These are phyloP conservation scores for Zancudomyces culisetae DNA, from an alignment of 371 early-diverging fungal genomes.

Conservation along the genomic window DNA sequence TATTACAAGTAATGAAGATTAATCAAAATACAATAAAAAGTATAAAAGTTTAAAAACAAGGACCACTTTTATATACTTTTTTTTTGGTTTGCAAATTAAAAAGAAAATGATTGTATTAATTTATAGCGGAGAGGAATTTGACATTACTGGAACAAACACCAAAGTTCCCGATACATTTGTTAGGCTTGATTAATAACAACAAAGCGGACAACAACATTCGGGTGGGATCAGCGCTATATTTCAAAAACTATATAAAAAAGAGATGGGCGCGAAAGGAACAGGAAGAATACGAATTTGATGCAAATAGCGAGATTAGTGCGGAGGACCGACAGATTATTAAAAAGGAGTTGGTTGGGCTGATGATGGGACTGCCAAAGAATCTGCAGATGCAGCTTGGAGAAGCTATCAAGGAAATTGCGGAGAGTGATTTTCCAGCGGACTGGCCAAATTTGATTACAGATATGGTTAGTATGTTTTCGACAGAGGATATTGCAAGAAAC, in stretches of 20 bases:
- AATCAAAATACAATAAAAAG: neutral
- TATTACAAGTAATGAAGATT: too few relatives aligned
- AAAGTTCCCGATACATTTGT: constrained; percentile 50
- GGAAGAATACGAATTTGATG: too few relatives aligned
- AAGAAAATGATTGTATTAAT: neutral
- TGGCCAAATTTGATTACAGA: constrained; percentile 75
- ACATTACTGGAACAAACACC: constrained; percentile 37
- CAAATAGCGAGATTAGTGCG: constrained; percentile 29
- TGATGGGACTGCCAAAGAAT: constrained; percentile 57
- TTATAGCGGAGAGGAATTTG: constrained; percentile 44
- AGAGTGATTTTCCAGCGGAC: constrained; percentile 70
- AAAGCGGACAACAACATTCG: constrained; percentile 35
- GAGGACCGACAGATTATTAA: constrained; percentile 70
- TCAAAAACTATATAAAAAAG: constrained; percentile 85
- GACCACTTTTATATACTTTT: neutral
- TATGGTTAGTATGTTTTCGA: constrained; percentile 52
- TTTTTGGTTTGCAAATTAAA: neutral
- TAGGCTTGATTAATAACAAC: constrained; percentile 45
- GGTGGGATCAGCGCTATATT: constrained; percentile 68
- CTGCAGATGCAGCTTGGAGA: constrained; percentile 83
- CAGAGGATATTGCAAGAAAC: constrained; percentile 58
- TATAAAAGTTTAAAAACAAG: neutral
- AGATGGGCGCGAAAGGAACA: constrained; percentile 52
- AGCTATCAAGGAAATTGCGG: constrained; percentile 75
- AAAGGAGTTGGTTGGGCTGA: constrained; percentile 54